phyloP scores from a whole-genome alignment of 2,329 filamentous ascomycete species.

The Epichloe aotearoae region DNA sequence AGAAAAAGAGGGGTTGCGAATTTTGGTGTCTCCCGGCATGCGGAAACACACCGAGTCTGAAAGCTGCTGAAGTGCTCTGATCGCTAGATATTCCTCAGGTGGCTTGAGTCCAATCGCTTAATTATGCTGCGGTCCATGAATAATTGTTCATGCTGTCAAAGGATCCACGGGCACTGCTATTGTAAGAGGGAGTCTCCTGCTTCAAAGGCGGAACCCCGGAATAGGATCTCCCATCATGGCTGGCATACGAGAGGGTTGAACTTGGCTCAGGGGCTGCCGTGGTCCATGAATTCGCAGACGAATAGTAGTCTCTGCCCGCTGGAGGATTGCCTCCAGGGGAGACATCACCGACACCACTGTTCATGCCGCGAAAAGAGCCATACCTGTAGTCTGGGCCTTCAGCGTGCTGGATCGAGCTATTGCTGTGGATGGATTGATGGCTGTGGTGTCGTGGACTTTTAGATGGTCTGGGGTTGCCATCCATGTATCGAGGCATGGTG shows the following conservation, averaged over 20 bases:
- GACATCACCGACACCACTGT: conserved; percentile 18
- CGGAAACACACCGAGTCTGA: not conserved
- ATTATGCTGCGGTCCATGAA: conserved; percentile 40
- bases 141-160: conserved; percentile 41
- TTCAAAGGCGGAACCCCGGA: conserved; percentile 17
- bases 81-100: not conserved
- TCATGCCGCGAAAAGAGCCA: conserved; percentile 26
- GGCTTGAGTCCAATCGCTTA: not conserved
- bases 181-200: conserved; percentile 28
- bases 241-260: conserved; percentile 31
- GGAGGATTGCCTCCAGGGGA: conserved; percentile 16
- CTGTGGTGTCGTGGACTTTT: conserved; percentile 43
- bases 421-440: conserved; percentile 40
- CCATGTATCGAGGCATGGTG: conserved; percentile 44
- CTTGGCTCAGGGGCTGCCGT: conserved; percentile 33
- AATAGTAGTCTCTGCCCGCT: conserved; percentile 38
- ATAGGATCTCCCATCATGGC: conserved; percentile 23
- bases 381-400: conserved; percentile 45
- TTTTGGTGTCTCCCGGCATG: not conserved
- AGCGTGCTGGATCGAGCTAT: conserved; percentile 31
- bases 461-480: conserved; percentile 36
- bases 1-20: too few relatives aligned
- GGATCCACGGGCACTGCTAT: conserved; percentile 26
- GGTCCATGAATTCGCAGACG: conserved; percentile 37
- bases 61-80: not conserved